Evolutionary conservation across 1,139 yeast genomes (phyloP), one percentile per base, ranked within the genome.

Genomic region (Barnettozyma hawaiiensis): DNA sequence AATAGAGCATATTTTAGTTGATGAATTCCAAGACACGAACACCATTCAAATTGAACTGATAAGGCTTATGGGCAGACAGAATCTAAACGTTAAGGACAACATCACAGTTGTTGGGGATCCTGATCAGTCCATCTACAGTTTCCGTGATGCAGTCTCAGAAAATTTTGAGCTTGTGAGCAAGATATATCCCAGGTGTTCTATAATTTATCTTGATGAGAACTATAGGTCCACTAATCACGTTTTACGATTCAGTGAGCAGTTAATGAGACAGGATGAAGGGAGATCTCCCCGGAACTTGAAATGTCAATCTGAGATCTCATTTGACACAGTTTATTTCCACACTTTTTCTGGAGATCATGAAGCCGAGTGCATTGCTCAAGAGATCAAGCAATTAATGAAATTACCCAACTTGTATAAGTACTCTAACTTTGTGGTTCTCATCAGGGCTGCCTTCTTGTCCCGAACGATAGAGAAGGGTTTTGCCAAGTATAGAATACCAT

Each of bases 41-140:
- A 70, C 70, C 23, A 71, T 86, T 19, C 97, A 92, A 58, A 67
- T 87, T 47, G 75, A 76, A 42, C 66, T 92, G 37, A 74, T 86
- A 71, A 74, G 73, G 47, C 66, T 69, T 18, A 71, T 90, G 50
- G 79, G 86, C 0, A 60, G 63, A 15, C 64, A 65, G 5, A 60
- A 63, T 35, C 54, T 54, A 18, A 53, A 50, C 14, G 40, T 55
- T 8, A 57, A 61, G n/a, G 54, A 63, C 39, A 81, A 81, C 48
- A 70, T 90, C 8, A 85, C 97, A 0, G 78, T 89, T 2, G 97
- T 92, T 1, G 98, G 98, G 1, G 98, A 92, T 55, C 96, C 97
- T 0, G 97, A 92, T 62, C 97, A 92, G 61, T 82, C 96, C 57
- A 92, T 92, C 23, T 92, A 92, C 59, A 87, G 82, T 1, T 90